phyloP scores from a whole-genome alignment of 176 grass and related monocot genomes.

The Oryza rufipogon region DNA sequence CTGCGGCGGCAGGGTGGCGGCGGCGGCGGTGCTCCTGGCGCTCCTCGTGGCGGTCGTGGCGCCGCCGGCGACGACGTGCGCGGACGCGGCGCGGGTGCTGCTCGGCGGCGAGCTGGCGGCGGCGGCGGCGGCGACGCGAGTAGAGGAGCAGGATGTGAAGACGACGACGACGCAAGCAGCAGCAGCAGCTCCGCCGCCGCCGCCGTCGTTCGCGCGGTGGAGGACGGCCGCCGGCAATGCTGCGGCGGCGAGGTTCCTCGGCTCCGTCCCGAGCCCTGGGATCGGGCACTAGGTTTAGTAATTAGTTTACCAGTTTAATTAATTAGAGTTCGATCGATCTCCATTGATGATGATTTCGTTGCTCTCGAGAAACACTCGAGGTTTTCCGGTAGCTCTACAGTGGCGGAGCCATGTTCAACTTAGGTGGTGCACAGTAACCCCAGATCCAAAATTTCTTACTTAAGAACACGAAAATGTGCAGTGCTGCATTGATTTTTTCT shows the following conservation, averaged over 20 bases:
- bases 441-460: no score
- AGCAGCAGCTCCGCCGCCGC: background rate
- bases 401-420: no score
- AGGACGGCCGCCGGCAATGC: constrained; percentile 26
- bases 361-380: no score
- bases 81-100: background rate
- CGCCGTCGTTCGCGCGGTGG: background rate
- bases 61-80: background rate
- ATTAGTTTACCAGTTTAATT: background rate
- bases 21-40: background rate
- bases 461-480: no score
- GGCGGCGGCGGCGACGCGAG: background rate
- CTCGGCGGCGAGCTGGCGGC: background rate
- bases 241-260: constrained; percentile 45
- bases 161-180: background rate
- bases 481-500: no score
- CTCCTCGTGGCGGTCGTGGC: background rate
- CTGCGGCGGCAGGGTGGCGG: background rate
- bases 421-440: no score
- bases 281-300: constrained; percentile 60
- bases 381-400: no score
- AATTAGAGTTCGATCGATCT: background rate
- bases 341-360: background rate
- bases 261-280: constrained; percentile 87
- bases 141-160: background rate